phyloP scores from a whole-genome alignment of 768 basidiomycete genomes.

The Trametes gibbosa region DNA sequence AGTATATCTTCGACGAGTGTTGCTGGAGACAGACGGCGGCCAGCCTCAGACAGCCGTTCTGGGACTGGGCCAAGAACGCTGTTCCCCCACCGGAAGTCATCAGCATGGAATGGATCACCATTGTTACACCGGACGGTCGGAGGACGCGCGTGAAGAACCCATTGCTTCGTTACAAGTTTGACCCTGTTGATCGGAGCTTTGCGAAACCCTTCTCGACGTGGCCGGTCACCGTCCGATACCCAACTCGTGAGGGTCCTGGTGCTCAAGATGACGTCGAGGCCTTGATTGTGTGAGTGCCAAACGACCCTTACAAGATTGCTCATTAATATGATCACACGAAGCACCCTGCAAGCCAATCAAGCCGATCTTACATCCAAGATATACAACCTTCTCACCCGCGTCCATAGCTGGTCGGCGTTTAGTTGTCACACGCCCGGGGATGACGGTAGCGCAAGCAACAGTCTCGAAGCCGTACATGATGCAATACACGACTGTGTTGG shows the following conservation, averaged over 20 bases:
- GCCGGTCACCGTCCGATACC: constrained; percentile 18
- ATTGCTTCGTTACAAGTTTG: constrained; percentile 13
- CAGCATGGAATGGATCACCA: constrained; percentile 3
- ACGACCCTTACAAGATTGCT: too few relatives aligned
- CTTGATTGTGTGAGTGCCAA: background rate
- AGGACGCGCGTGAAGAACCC: constrained; percentile 14
- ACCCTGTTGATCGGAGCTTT: constrained; percentile 14
- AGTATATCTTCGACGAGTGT: constrained; percentile 30
- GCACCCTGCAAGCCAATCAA: constrained; percentile 3
- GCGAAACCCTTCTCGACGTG: constrained; percentile 12
- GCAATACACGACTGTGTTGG: constrained; percentile 37
- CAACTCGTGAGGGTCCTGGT: constrained; percentile 1
- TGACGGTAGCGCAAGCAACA: constrained; percentile 40
- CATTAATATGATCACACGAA: background rate
- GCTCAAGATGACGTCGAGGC: constrained; percentile 8
- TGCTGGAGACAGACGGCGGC: constrained; percentile 36
- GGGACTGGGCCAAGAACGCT: constrained; percentile 45
- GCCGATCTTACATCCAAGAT: constrained; percentile 8
- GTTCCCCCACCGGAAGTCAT: constrained; percentile 16
- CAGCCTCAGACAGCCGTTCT: constrained; percentile 43
- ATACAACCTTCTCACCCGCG: constrained; percentile 11
- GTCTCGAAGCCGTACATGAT: constrained; percentile 51
- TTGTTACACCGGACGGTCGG: constrained; percentile 7
- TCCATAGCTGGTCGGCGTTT: constrained; percentile 42
- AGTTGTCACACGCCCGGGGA: constrained; percentile 43